Base-by-base conservation (phyloP, 208 protist genomes). In the Leishmania major region DNA sequence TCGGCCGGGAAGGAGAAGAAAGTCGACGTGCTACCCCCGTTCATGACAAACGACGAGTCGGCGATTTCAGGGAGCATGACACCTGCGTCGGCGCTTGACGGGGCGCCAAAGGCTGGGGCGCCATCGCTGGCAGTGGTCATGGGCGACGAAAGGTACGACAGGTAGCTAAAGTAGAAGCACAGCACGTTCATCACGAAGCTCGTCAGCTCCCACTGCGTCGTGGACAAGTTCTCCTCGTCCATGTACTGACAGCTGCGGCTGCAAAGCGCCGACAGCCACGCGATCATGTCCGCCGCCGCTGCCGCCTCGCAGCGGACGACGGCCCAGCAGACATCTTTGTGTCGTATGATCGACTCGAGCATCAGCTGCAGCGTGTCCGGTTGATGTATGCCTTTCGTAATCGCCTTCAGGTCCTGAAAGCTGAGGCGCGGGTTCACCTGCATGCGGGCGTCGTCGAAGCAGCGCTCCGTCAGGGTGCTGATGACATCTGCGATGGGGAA, bases 351-450 rank as follows among this genome's bases (percentile, higher is more conserved):
- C 25, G 78, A 82, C 47, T 93, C 88, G 10, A 97, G 78, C 35
- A 93, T 69, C 70, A 89, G 84, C 60, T 84, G 81, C 70, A 97
- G 82, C 67, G 86, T 91, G 77, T 95, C 88, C 5, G 88, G 84
- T 72, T 94, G 92, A 57, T 93, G 88, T n/a, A 89, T 87, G 51
- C 93, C 94, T 37, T 91, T 87, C 13, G 91, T 86, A 59, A 97
- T 90, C 10, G 94, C 92, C 60, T 67, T 74, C 19, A 96, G 62
- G 76, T 97, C 91, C 70, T 85, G 19, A 51, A 96, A 84, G 3
- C 86, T 81, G 28, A 80, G 82, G 31, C 78, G 59, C 4, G 93
- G 84, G 78, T 90, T 73, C 73, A 6, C 31, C 28, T 76, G 70
- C 57, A 95, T 76, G 31, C 81, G 77, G 22, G 88, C 87, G 19